These are phyloP conservation scores for Cudoniella acicularis DNA, from an alignment of 495 filamentous ascomycete genomes.

Conservation along the genomic window DNA sequence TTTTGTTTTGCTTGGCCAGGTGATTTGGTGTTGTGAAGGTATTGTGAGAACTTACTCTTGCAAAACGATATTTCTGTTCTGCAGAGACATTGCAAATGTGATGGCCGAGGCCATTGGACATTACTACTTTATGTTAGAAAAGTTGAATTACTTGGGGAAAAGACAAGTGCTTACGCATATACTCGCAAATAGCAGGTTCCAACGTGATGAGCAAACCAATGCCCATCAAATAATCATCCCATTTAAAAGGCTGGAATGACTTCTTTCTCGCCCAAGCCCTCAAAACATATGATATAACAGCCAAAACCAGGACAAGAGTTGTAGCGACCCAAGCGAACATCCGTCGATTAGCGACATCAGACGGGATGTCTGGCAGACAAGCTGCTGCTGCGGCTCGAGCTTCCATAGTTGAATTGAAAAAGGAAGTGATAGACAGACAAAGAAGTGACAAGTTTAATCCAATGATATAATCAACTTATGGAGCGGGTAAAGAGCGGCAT, in stretches of 20 bases:
- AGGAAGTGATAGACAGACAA: not conserved
- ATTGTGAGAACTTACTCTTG: not conserved
- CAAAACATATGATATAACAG: not conserved
- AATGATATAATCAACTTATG: not conserved
- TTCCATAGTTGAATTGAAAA: not conserved
- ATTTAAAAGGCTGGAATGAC: not conserved
- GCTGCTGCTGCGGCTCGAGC: not conserved
- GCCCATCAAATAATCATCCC: constrained; percentile 1
- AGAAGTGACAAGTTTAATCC: not conserved
- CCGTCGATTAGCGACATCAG: not conserved
- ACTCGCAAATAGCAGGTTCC: not conserved
- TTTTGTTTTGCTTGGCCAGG: not conserved
- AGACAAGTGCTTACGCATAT: not conserved
- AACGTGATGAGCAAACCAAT: not conserved
- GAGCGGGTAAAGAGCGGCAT: not conserved
- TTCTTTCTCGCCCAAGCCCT: not conserved
- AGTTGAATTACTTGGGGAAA: not conserved
- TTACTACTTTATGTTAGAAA: not conserved
- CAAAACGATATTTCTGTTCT: not conserved
- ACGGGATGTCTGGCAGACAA: not conserved
- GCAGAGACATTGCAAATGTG: not conserved
- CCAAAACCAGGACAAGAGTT: not conserved
- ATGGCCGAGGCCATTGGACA: not conserved
- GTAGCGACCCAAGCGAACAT: not conserved
- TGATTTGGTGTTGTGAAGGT: not conserved